Evolutionary conservation across 805 yeast species (phyloP).

Genomic region (Wickerhamomyces rabaulensis): DNA sequence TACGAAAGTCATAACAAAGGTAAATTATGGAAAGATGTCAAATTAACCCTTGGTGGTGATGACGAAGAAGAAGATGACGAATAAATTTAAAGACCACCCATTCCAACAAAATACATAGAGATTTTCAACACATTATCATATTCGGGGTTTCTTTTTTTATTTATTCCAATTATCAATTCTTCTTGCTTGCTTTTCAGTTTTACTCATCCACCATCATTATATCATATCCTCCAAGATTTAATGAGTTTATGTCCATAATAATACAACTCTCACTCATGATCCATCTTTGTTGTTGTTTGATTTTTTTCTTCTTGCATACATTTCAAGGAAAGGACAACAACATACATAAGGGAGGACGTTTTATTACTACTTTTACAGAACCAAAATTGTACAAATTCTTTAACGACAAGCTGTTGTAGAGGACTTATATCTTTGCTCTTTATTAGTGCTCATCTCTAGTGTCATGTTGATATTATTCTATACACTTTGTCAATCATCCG

Average conservation of each 20-base stretch:
- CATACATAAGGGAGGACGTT: neutral
- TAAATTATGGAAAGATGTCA: slow-evolving; percentile 79
- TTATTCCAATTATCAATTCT: neutral
- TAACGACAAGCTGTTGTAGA: neutral
- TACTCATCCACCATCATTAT: neutral
- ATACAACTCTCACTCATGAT: neutral
- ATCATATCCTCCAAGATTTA: neutral
- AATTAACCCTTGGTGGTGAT: slow-evolving; percentile 51
- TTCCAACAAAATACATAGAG: neutral
- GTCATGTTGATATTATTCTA: too few species aligned
- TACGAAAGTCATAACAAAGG: slow-evolving; percentile 78
- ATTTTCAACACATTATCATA: neutral
- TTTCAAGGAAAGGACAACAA: neutral
- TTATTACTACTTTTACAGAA: neutral
- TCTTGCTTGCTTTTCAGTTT: neutral
- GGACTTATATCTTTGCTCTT: too few species aligned
- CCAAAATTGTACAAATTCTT: neutral
- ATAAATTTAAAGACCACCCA: slow-evolving; percentile 18
- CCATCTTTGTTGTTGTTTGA: neutral
- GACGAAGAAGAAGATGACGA: slow-evolving; percentile 53
- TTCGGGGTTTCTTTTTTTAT: neutral
- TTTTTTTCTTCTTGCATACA: neutral
- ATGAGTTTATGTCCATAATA: neutral
- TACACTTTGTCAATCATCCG: slow-evolving; percentile 6
- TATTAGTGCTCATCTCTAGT: too few species aligned